A percentile compares a stretch with the other conserved stretches of the same genome.
Evolutionary conservation across 1,284 basidiomycete genomes (phyloP).

Genomic region (Puccinia polysora): DNA sequence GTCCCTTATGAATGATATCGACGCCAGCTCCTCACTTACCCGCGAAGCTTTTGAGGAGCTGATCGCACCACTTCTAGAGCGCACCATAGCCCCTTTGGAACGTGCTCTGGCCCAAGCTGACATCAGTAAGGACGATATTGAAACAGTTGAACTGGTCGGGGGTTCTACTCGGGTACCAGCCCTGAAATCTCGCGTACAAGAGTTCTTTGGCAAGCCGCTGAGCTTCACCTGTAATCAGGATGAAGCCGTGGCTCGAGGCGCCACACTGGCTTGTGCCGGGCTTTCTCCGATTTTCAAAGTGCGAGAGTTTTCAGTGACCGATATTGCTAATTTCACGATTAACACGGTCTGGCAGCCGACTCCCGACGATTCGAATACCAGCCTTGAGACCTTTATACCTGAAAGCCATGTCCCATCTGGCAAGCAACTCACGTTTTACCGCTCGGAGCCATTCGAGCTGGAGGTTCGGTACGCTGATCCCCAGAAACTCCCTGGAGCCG

Average conservation of each 20-base stretch:
- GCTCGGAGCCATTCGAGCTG: slow-evolving; percentile 76
- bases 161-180: slow-evolving; percentile 67
- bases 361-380: slow-evolving; percentile 68
- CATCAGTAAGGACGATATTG: slow-evolving; percentile 61
- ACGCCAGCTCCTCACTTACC: slow-evolving; percentile 62
- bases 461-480: slow-evolving; percentile 75
- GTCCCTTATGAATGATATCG: slow-evolving; percentile 84
- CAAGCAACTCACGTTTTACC: slow-evolving; percentile 90
- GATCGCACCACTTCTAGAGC: slow-evolving; percentile 59
- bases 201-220: slow-evolving; percentile 67
- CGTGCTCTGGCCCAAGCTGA: slow-evolving; percentile 62
- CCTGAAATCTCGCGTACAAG: slow-evolving; percentile 64
- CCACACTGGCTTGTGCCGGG: slow-evolving; percentile 88
- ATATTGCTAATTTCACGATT: slow-evolving; percentile 78
- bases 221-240: slow-evolving; percentile 90
- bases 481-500: slow-evolving; percentile 63
- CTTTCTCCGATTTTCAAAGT: slow-evolving; percentile 93
- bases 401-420: slow-evolving; percentile 81
- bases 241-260: slow-evolving; percentile 85
- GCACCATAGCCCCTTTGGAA: slow-evolving; percentile 60
- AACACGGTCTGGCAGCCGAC: slow-evolving; percentile 76
- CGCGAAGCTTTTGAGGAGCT: slow-evolving; percentile 64
- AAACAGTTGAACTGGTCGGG: slow-evolving; percentile 66
- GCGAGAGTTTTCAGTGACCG: slow-evolving; percentile 79
- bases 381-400: slow-evolving; percentile 76